These are phyloP conservation scores for Pichia sp. DNA, from an alignment of 1,139 yeast genomes.

Conservation along the genomic window DNA sequence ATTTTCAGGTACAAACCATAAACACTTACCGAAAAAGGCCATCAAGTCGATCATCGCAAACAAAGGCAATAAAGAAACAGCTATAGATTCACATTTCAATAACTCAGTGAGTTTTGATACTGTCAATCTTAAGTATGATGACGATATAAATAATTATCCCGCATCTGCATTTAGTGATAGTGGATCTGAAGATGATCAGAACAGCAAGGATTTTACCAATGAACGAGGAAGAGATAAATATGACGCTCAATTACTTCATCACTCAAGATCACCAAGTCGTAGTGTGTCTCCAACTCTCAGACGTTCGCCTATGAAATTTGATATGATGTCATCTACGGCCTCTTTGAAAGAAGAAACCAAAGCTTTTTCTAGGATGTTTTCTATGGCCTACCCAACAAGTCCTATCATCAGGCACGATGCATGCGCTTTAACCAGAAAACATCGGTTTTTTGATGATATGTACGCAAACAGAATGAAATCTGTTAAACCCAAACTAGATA, in stretches of 20 bases:
- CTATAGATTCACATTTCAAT: slow-evolving; percentile 7
- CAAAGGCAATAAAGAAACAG: slow-evolving; percentile 2
- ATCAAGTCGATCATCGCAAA: slow-evolving; percentile 9
- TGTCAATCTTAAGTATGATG: slow-evolving; percentile 29
- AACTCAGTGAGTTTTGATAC: slow-evolving; percentile 32
- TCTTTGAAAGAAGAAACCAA: not conserved
- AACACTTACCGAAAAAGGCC: no score
- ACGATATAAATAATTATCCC: slow-evolving; percentile 15
- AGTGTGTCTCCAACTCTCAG: slow-evolving; percentile 8
- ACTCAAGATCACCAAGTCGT: slow-evolving; percentile 9
- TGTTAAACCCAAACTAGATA: slow-evolving; percentile 37
- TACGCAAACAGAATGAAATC: slow-evolving; percentile 21
- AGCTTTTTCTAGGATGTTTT: slow-evolving; percentile 2
- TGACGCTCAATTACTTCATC: not conserved
- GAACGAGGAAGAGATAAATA: slow-evolving; percentile 5
- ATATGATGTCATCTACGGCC: slow-evolving; percentile 2
- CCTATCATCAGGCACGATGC: slow-evolving; percentile 33
- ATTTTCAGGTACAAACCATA: no score
- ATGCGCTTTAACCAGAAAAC: slow-evolving; percentile 41
- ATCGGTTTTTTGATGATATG: slow-evolving; percentile 30
- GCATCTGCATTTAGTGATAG: slow-evolving; percentile 8
- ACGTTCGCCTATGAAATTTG: slow-evolving; percentile 1
- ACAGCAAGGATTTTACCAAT: slow-evolving; percentile 2
- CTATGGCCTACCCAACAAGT: slow-evolving; percentile 22
- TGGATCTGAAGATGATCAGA: slow-evolving; percentile 7